phyloP scores from a whole-genome alignment of 305 asterid genomes.

The Solanum hybrid region DNA sequence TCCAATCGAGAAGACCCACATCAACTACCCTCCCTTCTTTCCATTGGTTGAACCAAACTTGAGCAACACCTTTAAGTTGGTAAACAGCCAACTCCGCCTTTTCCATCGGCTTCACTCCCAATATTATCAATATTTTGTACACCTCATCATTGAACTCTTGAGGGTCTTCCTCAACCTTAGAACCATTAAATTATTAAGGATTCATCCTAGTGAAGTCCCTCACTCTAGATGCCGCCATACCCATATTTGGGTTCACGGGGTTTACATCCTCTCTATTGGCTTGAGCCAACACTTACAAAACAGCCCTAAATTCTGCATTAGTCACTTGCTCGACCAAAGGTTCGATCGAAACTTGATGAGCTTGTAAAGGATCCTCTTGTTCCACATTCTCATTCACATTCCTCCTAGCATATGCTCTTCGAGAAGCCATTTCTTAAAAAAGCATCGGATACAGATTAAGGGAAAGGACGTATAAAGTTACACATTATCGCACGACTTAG shows the following conservation, averaged over 20 bases:
- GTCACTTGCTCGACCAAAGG: background rate
- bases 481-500: background rate
- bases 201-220: background rate
- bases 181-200: background rate
- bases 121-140: background rate
- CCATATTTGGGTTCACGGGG: background rate
- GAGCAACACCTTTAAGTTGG: background rate
- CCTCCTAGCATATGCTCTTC: background rate
- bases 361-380: background rate
- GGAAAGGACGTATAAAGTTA: background rate
- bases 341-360: background rate
- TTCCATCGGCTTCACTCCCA: background rate
- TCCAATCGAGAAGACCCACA: background rate
- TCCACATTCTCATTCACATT: background rate
- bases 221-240: background rate
- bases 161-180: background rate
- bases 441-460: background rate
- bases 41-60: background rate
- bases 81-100: background rate
- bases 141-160: background rate
- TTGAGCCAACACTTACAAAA: background rate
- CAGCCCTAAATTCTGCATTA: background rate
- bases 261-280: background rate
- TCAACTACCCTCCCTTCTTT: background rate
- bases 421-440: background rate